These are phyloP conservation scores for Phytophthora sp. DNA, from an alignment of 352 stramenopile genomes.

Conservation along the genomic window DNA sequence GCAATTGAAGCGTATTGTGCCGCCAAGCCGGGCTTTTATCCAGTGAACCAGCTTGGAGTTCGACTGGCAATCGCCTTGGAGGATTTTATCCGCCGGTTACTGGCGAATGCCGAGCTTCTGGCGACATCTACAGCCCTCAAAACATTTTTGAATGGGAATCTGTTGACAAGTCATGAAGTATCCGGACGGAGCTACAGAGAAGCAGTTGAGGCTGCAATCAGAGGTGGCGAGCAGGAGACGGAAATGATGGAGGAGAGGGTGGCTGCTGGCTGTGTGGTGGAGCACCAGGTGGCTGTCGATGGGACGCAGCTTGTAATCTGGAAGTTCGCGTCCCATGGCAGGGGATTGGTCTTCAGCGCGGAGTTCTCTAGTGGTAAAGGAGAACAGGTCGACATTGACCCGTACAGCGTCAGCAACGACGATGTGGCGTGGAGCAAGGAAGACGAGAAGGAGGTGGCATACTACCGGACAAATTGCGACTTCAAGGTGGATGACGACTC, in stretches of 20 bases:
- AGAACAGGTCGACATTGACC: slow-evolving; percentile 15
- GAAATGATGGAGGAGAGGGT: slow-evolving; percentile 23
- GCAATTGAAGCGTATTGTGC: slow-evolving; percentile 30
- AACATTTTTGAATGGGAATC: slow-evolving; percentile 37
- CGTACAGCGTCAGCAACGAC: slow-evolving; percentile 31
- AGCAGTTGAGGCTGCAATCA: slow-evolving; percentile 25
- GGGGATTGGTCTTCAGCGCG: slow-evolving; percentile 41
- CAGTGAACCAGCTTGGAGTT: slow-evolving; percentile 9
- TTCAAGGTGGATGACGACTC: slow-evolving; percentile 19
- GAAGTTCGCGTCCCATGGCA: slow-evolving; percentile 48
- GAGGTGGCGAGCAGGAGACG: not conserved
- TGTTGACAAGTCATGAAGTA: slow-evolving; percentile 22
- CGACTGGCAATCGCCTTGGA: slow-evolving; percentile 39
- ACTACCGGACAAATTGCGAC: slow-evolving; percentile 41
- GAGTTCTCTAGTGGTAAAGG: slow-evolving; percentile 14
- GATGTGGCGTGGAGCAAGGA: not conserved
- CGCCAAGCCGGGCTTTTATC: slow-evolving; percentile 25
- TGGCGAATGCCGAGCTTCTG: slow-evolving; percentile 25
- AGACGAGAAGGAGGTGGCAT: slow-evolving; percentile 23
- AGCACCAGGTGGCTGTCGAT: slow-evolving; percentile 30
- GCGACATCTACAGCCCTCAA: slow-evolving; percentile 30
- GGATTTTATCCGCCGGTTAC: slow-evolving; percentile 26
- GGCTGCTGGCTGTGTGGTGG: slow-evolving; percentile 36
- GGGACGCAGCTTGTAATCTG: slow-evolving; percentile 42
- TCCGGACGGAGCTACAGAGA: slow-evolving; percentile 28